These are phyloP conservation scores for Paramecium primaurelia DNA, from an alignment of 73 alveolate species.

Conservation along the genomic window DNA sequence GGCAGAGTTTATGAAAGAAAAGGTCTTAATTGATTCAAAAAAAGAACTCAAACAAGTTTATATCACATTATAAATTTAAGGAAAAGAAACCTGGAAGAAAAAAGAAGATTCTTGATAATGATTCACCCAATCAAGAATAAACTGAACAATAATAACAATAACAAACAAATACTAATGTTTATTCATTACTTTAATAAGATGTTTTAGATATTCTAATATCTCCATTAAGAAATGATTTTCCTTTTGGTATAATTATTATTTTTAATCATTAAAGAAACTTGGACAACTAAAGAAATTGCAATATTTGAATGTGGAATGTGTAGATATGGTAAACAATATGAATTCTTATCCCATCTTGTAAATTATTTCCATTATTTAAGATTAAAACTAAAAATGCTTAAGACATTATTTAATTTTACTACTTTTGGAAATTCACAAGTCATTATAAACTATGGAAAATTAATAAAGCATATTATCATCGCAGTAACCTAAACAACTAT, in stretches of 20 bases:
- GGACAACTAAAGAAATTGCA: constrained; percentile 57
- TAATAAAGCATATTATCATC: constrained; percentile 44
- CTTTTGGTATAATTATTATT: constrained; percentile 16
- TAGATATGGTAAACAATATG: constrained; percentile 57
- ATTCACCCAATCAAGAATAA: background rate
- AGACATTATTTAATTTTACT: constrained; percentile 47
- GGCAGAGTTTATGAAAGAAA: constrained; percentile 34
- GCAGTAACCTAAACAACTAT: constrained; percentile 44
- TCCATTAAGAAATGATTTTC: constrained; percentile 53
- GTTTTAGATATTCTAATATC: constrained; percentile 38
- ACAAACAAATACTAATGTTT: background rate
- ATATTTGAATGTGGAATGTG: constrained; percentile 60
- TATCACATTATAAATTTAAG: background rate
- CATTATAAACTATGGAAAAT: constrained; percentile 61
- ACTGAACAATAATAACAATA: background rate
- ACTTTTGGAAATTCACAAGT: constrained; percentile 50
- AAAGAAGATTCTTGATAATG: background rate
- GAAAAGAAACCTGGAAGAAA: constrained; percentile 45
- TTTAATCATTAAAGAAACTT: background rate
- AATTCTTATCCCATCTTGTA: constrained; percentile 37
- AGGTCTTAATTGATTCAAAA: background rate
- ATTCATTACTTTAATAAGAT: constrained; percentile 14
- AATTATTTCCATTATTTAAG: background rate
- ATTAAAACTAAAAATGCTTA: constrained; percentile 16
- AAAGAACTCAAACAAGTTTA: background rate